phyloP scores from a whole-genome alignment of 805 yeast species.

The Nakazawaea sp. region DNA sequence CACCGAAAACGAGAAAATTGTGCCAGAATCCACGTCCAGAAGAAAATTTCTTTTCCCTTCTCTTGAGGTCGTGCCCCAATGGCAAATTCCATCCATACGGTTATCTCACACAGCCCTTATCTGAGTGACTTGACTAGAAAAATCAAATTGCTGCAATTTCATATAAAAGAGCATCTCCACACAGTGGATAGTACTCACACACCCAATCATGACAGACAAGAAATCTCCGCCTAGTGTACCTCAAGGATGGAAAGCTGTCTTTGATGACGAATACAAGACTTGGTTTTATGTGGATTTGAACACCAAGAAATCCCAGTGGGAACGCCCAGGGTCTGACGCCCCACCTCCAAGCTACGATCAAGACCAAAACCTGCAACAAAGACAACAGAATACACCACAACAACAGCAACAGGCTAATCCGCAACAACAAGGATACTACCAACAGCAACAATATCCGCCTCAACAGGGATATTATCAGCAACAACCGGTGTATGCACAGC shows the following conservation, averaged over 20 bases:
- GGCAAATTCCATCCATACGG: no score
- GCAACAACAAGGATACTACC: slow-evolving; percentile 14
- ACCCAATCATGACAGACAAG: slow-evolving; percentile 4
- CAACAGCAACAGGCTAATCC: slow-evolving; percentile 16
- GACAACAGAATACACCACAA: slow-evolving; percentile 14
- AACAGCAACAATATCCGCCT: slow-evolving; percentile 14
- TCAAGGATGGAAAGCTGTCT: slow-evolving; percentile 38
- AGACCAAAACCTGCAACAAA: slow-evolving; percentile 12
- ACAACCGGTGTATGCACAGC: slow-evolving; percentile 14
- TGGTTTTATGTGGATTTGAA: slow-evolving; percentile 77
- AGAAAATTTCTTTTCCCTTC: no score
- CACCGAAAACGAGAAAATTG: no score
- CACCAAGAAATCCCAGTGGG: slow-evolving; percentile 86
- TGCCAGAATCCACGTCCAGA: no score
- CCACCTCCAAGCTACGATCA: slow-evolving; percentile 7
- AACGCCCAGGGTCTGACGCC: slow-evolving; percentile 52
- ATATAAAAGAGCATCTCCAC: no score
- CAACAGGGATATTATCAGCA: slow-evolving; percentile 14
- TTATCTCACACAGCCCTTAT: no score
- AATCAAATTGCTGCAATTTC: no score
- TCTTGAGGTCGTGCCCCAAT: no score
- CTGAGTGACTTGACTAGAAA: no score
- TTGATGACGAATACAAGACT: slow-evolving; percentile 40
- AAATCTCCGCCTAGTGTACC: slow-evolving; percentile 34
- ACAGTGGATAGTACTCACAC: no score